A percentile compares a stretch with the other conserved stretches of the same genome.
These are phyloP conservation scores for Dipodascopsis tothii DNA, from an alignment of 805 yeast species.

Conservation along the genomic window DNA sequence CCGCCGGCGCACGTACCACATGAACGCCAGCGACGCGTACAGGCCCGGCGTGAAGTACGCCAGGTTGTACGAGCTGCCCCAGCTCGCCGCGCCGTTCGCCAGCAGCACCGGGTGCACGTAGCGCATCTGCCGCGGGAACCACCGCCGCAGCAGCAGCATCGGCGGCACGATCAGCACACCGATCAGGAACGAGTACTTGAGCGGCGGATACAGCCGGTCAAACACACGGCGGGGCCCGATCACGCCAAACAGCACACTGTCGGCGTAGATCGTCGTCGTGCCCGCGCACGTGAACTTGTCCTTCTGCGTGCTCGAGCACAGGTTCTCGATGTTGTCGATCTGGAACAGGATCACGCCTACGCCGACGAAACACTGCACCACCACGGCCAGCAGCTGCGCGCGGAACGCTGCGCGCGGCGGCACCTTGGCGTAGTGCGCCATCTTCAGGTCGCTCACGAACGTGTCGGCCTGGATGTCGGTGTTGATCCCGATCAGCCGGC, in stretches of 20 bases:
- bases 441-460: conserved; percentile 34
- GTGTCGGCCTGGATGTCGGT: conserved; percentile 41
- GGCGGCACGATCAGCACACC: conserved; percentile 35
- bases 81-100: conserved; percentile 2
- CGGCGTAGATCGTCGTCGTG: conserved; percentile 16
- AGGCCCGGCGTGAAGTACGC: conserved; percentile 8
- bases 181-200: conserved; percentile 57
- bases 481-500: conserved; percentile 37
- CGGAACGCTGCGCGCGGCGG: conserved; percentile 46
- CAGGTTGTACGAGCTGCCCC: conserved; percentile 8
- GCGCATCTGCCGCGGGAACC: conserved; percentile 6
- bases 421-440: conserved; percentile 48
- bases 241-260: conserved; percentile 19
- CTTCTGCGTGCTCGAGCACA: conserved; percentile 11
- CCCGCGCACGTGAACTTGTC: conserved; percentile 17
- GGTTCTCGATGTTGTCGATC: conserved; percentile 8
- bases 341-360: conserved; percentile 44
- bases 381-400: conserved; percentile 46
- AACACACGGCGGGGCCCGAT: conserved; percentile 19
- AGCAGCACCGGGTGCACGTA: conserved; percentile 9
- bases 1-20: conserved; percentile 46
- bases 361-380: conserved; percentile 48
- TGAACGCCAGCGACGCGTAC: conserved; percentile 33
- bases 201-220: conserved; percentile 50
- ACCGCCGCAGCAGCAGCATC: conserved; percentile 20